phyloP scores from a whole-genome alignment of 768 basidiomycete species.

The Panus rudis region DNA sequence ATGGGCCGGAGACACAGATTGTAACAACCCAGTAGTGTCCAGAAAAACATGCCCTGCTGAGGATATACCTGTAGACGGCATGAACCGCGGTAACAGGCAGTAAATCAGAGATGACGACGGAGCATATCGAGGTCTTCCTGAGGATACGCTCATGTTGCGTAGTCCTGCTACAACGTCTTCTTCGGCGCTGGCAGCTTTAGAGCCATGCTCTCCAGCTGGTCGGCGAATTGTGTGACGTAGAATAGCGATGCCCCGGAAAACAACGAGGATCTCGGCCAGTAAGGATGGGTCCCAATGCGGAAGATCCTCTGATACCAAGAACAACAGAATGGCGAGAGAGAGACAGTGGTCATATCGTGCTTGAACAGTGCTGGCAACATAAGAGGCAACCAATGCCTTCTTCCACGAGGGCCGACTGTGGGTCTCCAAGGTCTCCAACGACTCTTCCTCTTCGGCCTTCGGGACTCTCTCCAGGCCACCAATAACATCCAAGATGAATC shows the following conservation, averaged over 20 bases:
- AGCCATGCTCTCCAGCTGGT: constrained; percentile 37
- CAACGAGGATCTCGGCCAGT: constrained; percentile 68
- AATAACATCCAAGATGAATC: constrained; percentile 58
- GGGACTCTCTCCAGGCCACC: constrained; percentile 63
- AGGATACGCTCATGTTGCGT: constrained; percentile 62
- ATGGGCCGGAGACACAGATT: constrained; percentile 60
- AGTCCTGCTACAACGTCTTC: constrained; percentile 61
- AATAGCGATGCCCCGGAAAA: constrained; percentile 74
- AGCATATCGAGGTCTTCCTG: constrained; percentile 28
- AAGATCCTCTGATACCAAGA: constrained; percentile 65
- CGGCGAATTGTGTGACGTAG: constrained; percentile 55
- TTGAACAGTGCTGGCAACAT: constrained; percentile 52
- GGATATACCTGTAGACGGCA: constrained; percentile 43
- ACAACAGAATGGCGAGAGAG: constrained; percentile 56
- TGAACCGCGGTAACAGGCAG: constrained; percentile 48
- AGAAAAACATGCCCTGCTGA: constrained; percentile 66
- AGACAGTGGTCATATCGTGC: constrained; percentile 74
- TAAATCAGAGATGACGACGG: constrained; percentile 61
- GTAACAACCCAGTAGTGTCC: constrained; percentile 56
- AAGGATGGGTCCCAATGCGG: constrained; percentile 56
- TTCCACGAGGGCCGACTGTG: no score
- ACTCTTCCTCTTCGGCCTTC: constrained; percentile 72
- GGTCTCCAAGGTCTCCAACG: no score
- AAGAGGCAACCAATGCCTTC: constrained; percentile 54
- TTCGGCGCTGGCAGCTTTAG: constrained; percentile 31